Conservation (phyloP, 2,329 filamentous ascomycete species). For the Dactylellina leptospora region DNA sequence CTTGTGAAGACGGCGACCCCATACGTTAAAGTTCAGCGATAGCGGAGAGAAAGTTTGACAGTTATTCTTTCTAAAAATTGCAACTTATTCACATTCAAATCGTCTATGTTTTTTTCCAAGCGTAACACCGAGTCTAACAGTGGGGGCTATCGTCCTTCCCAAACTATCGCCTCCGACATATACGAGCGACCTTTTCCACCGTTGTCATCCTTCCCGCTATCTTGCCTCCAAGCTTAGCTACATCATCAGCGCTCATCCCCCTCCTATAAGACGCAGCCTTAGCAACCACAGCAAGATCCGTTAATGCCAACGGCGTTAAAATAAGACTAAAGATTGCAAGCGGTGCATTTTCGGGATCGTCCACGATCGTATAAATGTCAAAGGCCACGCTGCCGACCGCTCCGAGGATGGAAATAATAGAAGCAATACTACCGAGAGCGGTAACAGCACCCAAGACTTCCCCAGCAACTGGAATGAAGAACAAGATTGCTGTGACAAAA, state of each 20-base stretch:
- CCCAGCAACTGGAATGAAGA: neutral
- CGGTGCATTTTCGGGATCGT: neutral
- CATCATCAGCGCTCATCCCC: neutral
- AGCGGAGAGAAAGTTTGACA: too few species aligned
- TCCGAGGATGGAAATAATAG: neutral
- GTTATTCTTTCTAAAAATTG: too few species aligned
- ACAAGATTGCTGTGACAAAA: neutral
- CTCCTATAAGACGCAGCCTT: neutral
- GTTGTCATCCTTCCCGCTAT: neutral
- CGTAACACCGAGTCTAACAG: neutral
- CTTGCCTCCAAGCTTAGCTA: neutral
- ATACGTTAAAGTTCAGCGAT: too few species aligned
- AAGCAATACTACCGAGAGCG: neutral
- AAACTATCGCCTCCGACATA: neutral
- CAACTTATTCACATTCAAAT: neutral
- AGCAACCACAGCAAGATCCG: neutral
- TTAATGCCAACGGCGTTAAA: conserved; percentile 1
- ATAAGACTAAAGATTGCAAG: conserved; percentile 4
- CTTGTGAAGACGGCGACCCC: too few species aligned
- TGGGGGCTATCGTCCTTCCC: neutral
- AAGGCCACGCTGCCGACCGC: neutral
- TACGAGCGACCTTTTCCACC: neutral
- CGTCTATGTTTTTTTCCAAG: neutral
- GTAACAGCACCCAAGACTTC: neutral
- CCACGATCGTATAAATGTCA: conserved; percentile 6